phyloP scores from a whole-genome alignment of 495 filamentous ascomycete genomes.

The Baudoinia panamericana region DNA sequence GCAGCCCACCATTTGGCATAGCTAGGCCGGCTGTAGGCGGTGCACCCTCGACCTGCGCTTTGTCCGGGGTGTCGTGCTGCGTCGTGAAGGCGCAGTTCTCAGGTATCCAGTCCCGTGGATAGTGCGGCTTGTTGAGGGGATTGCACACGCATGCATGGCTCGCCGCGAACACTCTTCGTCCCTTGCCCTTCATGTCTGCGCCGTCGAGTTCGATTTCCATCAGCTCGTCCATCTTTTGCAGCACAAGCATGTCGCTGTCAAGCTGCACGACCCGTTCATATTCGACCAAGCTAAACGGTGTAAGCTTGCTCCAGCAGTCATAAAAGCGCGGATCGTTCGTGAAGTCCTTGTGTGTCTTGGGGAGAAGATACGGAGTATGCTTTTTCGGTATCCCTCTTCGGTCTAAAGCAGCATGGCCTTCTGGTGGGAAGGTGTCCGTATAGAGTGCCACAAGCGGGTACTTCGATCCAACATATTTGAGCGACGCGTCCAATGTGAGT shows the following conservation, averaged over 20 bases:
- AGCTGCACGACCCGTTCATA: conserved; percentile 64
- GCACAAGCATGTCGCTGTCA: conserved; percentile 74
- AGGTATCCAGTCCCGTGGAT: conserved; percentile 59
- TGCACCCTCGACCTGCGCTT: conserved; percentile 44
- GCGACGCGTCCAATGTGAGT: conserved; percentile 55
- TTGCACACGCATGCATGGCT: conserved; percentile 75
- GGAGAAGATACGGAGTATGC: conserved; percentile 50
- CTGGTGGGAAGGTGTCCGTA: conserved; percentile 51
- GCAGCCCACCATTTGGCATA: conserved; percentile 61
- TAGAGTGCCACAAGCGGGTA: conserved; percentile 70
- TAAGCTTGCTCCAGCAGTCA: conserved; percentile 78
- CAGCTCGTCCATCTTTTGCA: conserved; percentile 72
- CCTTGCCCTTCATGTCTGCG: conserved; percentile 37
- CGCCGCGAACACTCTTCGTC: conserved; percentile 53
- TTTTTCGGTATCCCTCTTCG: conserved; percentile 48
- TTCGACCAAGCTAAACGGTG: conserved; percentile 53
- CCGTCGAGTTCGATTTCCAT: conserved; percentile 61
- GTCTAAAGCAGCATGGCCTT: conserved; percentile 51
- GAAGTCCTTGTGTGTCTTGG: conserved; percentile 43
- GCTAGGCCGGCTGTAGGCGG: conserved; percentile 42
- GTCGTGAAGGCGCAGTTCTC: conserved; percentile 62
- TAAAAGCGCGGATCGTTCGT: conserved; percentile 59
- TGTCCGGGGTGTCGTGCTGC: conserved; percentile 46
- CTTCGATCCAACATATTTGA: conserved; percentile 42
- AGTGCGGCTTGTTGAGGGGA: conserved; percentile 59